Evolutionary conservation across 2,329 filamentous ascomycete species (phyloP).

Genomic region (Mollisia scopiformis): DNA sequence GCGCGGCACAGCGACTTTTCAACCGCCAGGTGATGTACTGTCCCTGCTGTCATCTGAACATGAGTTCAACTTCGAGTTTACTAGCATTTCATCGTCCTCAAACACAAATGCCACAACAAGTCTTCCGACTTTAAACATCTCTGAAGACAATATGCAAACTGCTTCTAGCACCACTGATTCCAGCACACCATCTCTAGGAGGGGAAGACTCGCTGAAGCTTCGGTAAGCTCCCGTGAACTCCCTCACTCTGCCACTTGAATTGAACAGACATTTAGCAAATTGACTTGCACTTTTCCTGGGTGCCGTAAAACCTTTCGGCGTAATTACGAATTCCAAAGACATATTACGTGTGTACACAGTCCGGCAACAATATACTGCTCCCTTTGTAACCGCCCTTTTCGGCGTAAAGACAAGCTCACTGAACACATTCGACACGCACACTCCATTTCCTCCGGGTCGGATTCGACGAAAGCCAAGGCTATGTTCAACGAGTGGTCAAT

Average conservation of each 20-base stretch:
- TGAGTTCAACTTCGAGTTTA: not conserved
- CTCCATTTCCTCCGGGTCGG: not conserved
- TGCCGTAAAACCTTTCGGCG: not conserved
- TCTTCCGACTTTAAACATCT: not conserved
- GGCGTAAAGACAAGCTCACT: slow-evolving; percentile 4
- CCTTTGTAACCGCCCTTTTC: not conserved
- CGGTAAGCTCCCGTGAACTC: not conserved
- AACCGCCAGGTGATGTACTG: not conserved
- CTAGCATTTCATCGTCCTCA: not conserved
- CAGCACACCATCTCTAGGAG: not conserved
- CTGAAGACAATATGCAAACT: not conserved
- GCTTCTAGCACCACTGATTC: not conserved
- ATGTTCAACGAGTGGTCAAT: not conserved
- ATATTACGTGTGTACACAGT: not conserved
- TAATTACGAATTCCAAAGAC: not conserved
- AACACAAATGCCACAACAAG: not conserved
- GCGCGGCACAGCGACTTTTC: not conserved
- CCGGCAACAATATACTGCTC: not conserved
- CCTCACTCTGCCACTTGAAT: not conserved
- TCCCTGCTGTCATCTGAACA: not conserved
- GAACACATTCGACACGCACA: not conserved
- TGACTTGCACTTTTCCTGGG: not conserved
- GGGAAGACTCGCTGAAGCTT: not conserved
- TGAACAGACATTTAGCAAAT: not conserved
- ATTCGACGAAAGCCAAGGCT: not conserved